These are phyloP conservation scores for Liriodendron chinense DNA, from an alignment of 164 flowering plant genomes.

Conservation along the genomic window DNA sequence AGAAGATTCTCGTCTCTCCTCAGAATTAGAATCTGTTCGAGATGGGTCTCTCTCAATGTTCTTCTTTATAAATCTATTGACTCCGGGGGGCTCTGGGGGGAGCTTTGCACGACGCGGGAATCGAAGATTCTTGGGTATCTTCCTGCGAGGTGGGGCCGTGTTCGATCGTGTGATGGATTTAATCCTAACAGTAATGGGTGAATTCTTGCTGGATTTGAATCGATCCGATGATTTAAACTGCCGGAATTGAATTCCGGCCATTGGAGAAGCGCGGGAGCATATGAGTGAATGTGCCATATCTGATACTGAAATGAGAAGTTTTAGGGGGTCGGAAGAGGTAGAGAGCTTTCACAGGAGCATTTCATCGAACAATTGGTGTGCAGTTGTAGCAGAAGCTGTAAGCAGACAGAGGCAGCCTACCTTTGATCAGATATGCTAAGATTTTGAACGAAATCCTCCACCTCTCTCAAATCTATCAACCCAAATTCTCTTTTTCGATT, in stretches of 20 bases:
- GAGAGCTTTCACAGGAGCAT: not conserved
- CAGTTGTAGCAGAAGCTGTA: too few species aligned
- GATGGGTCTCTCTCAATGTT: slow-evolving; percentile 4
- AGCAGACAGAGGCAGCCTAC: too few species aligned
- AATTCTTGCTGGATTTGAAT: not conserved
- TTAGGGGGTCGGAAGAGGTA: not conserved
- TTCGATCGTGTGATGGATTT: not conserved
- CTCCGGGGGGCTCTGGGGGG: slow-evolving; percentile 37
- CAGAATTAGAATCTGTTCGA: not conserved
- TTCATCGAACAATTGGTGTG: not conserved
- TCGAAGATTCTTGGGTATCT: slow-evolving; percentile 45
- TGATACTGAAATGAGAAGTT: not conserved
- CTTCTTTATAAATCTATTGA: slow-evolving; percentile 34
- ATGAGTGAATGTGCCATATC: not conserved
- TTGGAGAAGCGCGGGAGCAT: not conserved
- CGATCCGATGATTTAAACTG: not conserved
- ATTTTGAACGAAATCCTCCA: too few species aligned
- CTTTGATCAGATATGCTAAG: too few species aligned
- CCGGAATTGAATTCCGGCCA: not conserved
- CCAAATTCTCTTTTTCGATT: too few species aligned
- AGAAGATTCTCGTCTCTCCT: not conserved
- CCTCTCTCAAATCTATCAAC: too few species aligned
- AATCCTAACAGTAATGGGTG: not conserved
- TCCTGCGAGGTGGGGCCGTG: slow-evolving; percentile 16
- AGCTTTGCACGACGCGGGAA: slow-evolving; percentile 45